These are phyloP conservation scores for Tolypocladium endophyticum DNA, from an alignment of 2,329 filamentous ascomycete genomes.

Conservation along the genomic window DNA sequence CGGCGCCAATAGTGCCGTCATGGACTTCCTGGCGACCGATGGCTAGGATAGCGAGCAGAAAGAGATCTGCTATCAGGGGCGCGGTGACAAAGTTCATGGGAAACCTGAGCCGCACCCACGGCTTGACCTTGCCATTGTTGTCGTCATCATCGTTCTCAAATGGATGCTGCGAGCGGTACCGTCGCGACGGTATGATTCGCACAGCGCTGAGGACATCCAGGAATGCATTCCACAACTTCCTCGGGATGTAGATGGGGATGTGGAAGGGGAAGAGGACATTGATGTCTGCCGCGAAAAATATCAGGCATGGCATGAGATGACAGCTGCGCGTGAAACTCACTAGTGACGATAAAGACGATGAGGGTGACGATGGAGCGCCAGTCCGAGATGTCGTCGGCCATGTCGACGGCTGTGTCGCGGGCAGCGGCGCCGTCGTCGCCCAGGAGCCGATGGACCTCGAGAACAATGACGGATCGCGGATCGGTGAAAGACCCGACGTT, in stretches of 20 bases:
- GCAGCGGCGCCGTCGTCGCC: background rate
- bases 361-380: constrained; percentile 65
- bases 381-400: constrained; percentile 34
- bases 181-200: constrained; percentile 42
- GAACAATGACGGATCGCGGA: background rate
- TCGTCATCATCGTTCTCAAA: constrained; percentile 6
- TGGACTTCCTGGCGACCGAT: constrained; percentile 57
- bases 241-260: constrained; percentile 51
- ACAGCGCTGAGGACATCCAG: constrained; percentile 21
- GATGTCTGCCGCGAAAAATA: constrained; percentile 37
- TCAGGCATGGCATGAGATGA: background rate
- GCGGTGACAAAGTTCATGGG: constrained; percentile 64
- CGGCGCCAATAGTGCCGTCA: constrained; percentile 56
- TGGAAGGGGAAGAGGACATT: constrained; percentile 60
- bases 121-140: constrained; percentile 17
- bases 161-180: background rate
- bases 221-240: constrained; percentile 31
- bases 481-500: background rate
- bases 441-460: background rate
- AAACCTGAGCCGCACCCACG: constrained; percentile 42
- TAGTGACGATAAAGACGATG: constrained; percentile 58
- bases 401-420: background rate
- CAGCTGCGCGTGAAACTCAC: constrained; percentile 34
- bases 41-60: constrained; percentile 57
- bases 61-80: constrained; percentile 60